phyloP scores from a whole-genome alignment of 768 basidiomycete species.

The Lactifluus subvellereus region DNA sequence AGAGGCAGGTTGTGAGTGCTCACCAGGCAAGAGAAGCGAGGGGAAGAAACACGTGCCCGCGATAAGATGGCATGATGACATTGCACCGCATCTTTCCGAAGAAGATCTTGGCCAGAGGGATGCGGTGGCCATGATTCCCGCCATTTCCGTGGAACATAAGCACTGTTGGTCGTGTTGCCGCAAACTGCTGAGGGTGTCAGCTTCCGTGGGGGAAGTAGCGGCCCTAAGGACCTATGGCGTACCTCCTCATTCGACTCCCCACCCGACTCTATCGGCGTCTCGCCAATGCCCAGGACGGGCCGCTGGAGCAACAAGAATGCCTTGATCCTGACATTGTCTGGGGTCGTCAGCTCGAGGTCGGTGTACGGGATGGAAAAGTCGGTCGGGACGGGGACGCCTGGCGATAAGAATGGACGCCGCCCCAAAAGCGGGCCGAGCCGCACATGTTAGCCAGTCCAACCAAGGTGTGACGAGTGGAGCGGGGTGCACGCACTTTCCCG shows the following conservation, averaged over 20 bases:
- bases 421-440: not conserved
- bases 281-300: constrained; percentile 38
- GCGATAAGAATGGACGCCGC: not conserved
- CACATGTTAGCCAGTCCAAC: not conserved
- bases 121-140: constrained; percentile 82
- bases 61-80: constrained; percentile 89
- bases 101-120: constrained; percentile 83
- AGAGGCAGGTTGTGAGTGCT: not conserved
- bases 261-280: constrained; percentile 29
- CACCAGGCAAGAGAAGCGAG: not conserved
- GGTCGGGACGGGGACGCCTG: constrained; percentile 67
- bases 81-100: constrained; percentile 83
- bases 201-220: not conserved
- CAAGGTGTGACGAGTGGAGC: not conserved
- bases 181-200: constrained; percentile 32
- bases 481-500: constrained; percentile 48
- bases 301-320: constrained; percentile 74
- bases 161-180: constrained; percentile 66
- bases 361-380: constrained; percentile 71
- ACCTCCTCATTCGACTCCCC: constrained; percentile 55
- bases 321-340: constrained; percentile 65
- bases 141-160: constrained; percentile 93
- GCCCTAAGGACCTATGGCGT: constrained; percentile 12
- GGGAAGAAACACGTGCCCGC: constrained; percentile 53
- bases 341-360: constrained; percentile 62